Evolutionary conservation across 129 eudicot species (phyloP).

Genomic region (Lactuca sativa): DNA sequence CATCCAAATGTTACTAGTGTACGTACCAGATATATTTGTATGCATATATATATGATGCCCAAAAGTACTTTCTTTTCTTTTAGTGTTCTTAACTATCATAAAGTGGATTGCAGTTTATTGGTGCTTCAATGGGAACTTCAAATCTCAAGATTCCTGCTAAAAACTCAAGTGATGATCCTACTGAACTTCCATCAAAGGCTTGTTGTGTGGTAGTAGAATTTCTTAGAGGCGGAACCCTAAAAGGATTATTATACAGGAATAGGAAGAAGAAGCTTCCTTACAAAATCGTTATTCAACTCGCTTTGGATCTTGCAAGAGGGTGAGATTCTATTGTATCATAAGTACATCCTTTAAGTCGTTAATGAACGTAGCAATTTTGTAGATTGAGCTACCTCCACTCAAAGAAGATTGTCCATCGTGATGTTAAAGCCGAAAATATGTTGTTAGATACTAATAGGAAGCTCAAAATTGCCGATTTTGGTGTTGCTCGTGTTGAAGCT

Average conservation of each 20-base stretch:
- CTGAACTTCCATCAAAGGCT: constrained; percentile 71
- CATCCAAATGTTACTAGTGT: constrained; percentile 93
- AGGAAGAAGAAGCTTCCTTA: constrained; percentile 80
- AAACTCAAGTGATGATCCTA: constrained; percentile 46
- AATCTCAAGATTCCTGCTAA: constrained; percentile 76
- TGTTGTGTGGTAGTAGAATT: constrained; percentile 91
- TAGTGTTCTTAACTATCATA: constrained; percentile 6
- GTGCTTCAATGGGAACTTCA: constrained; percentile 97
- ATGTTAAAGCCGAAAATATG: constrained; percentile 95
- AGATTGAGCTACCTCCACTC: constrained; percentile 84
- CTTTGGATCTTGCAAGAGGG: constrained; percentile 90
- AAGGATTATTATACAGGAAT: constrained; percentile 57
- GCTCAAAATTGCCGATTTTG: constrained; percentile 90
- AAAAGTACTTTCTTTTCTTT: background rate
- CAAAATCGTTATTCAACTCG: constrained; percentile 78
- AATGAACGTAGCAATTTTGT: constrained; percentile 20
- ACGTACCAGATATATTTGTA: constrained; percentile 18
- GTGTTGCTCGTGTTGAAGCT: constrained; percentile 94
- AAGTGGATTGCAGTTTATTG: constrained; percentile 66
- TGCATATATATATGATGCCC: background rate
- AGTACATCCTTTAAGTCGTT: background rate
- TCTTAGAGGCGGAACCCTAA: constrained; percentile 76
- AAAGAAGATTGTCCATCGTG: constrained; percentile 90
- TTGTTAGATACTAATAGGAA: constrained; percentile 54
- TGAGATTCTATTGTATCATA: constrained; percentile 24